Evolutionary conservation across 257 asterid species (phyloP).

Genomic region (Petrea volubilis): DNA sequence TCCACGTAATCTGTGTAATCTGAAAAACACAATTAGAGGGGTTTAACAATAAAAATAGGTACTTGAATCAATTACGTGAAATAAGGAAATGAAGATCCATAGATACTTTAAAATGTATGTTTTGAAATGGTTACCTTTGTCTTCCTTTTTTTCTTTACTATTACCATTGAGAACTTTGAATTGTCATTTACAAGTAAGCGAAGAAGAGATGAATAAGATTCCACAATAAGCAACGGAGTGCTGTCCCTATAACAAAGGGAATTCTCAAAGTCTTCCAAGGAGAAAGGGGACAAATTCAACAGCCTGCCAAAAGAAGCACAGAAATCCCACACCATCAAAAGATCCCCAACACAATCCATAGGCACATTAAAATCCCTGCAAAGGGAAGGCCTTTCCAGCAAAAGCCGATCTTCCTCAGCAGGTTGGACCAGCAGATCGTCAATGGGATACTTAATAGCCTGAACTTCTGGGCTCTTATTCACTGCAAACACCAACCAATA

Average conservation of each 20-base stretch:
- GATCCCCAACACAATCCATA: conserved; percentile 81
- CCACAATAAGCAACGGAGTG: conserved; percentile 71
- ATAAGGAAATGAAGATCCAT: conserved; percentile 12
- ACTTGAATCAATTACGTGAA: background rate
- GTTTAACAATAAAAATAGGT: conserved; percentile 10
- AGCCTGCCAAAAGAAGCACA: conserved; percentile 77
- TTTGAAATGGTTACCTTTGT: conserved; percentile 54
- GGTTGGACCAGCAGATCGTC: conserved; percentile 81
- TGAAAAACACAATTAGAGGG: conserved; percentile 29
- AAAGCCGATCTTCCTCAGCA: conserved; percentile 57
- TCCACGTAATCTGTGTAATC: conserved; percentile 74
- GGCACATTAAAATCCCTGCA: conserved; percentile 72
- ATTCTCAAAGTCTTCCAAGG: conserved; percentile 90
- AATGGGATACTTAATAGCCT: conserved; percentile 65
- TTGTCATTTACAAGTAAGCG: conserved; percentile 71
- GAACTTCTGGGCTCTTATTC: conserved; percentile 45
- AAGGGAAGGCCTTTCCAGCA: conserved; percentile 63
- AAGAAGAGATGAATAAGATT: conserved; percentile 76
- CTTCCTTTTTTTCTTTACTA: conserved; percentile 62
- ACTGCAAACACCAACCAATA: conserved; percentile 41
- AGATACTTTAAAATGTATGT: background rate
- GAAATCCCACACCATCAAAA: conserved; percentile 94
- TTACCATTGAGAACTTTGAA: conserved; percentile 47
- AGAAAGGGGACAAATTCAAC: conserved; percentile 72
- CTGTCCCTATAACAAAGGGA: conserved; percentile 78